Evolutionary conservation across 106 monocot species (phyloP).

Genomic region (Posidonia australis): DNA sequence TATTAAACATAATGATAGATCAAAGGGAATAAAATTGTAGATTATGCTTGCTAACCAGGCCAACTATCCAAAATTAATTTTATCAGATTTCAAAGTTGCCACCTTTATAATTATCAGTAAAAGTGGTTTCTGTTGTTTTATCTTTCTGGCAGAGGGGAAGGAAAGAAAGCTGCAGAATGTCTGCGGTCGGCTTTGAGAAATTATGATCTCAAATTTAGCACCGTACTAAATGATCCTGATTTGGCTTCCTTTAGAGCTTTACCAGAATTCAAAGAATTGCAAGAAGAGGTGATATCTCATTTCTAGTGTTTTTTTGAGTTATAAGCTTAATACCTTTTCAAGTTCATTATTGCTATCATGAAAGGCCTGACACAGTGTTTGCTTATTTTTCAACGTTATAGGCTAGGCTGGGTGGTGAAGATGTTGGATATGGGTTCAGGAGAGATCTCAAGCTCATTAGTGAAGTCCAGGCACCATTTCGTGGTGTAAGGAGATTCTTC

Average conservation of each 20-base stretch:
- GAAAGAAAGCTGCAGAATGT: constrained; percentile 70
- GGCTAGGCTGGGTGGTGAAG: constrained; percentile 83
- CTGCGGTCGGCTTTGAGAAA: constrained; percentile 75
- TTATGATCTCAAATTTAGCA: constrained; percentile 86
- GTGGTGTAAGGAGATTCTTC: constrained; percentile 95
- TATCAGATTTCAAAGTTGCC: too few relatives aligned
- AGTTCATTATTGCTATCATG: background rate
- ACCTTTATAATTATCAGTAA: background rate
- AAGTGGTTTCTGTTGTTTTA: background rate
- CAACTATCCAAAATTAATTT: too few relatives aligned
- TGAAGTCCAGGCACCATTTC: constrained; percentile 99
- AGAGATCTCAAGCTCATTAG: constrained; percentile 98
- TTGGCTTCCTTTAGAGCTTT: constrained; percentile 84
- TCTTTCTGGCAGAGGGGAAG: constrained; percentile 67
- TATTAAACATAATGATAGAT: too few relatives aligned
- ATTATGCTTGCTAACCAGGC: too few relatives aligned
- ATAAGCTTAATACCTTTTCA: background rate
- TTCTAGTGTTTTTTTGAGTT: background rate
- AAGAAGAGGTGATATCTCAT: constrained; percentile 77
- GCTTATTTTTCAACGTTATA: constrained; percentile 27
- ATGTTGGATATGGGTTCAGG: constrained; percentile 87
- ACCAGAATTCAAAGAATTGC: constrained; percentile 87
- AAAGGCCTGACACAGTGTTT: background rate
- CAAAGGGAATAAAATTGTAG: too few relatives aligned
- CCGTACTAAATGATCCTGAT: constrained; percentile 94